Evolutionary conservation across 2,329 filamentous ascomycete species (phyloP).

Genomic region (Clarireedia sp.): DNA sequence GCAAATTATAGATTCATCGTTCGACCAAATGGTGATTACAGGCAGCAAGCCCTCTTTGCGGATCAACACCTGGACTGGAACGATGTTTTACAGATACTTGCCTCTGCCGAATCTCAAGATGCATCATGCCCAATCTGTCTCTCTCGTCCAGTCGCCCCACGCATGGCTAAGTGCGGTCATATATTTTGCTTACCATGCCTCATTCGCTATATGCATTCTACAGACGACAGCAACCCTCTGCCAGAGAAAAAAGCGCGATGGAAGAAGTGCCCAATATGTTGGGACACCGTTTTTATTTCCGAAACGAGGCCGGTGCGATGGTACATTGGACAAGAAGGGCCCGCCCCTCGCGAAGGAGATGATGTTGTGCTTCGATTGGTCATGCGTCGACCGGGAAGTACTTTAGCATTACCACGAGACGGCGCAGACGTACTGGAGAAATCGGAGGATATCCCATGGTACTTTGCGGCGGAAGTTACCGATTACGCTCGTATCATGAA

Average conservation of each 20-base stretch:
- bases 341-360: slow-evolving; percentile 70
- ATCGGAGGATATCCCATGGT: slow-evolving; percentile 82
- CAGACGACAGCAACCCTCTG: slow-evolving; percentile 52
- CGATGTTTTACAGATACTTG: slow-evolving; percentile 83
- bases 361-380: slow-evolving; percentile 87
- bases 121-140: slow-evolving; percentile 92
- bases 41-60: slow-evolving; percentile 72
- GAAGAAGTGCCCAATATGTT: slow-evolving; percentile 96
- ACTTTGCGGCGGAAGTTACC: slow-evolving; percentile 84
- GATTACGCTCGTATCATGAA: slow-evolving; percentile 97
- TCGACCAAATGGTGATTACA: slow-evolving; percentile 71
- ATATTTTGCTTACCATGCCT: slow-evolving; percentile 93
- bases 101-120: slow-evolving; percentile 79
- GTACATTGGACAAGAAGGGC: slow-evolving; percentile 80
- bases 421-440: slow-evolving; percentile 59
- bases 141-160: slow-evolving; percentile 81
- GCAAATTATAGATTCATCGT: slow-evolving; percentile 98
- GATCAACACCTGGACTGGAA: slow-evolving; percentile 89
- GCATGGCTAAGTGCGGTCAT: slow-evolving; percentile 96
- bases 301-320: slow-evolving; percentile 86
- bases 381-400: slow-evolving; percentile 71
- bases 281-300: slow-evolving; percentile 84
- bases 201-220: slow-evolving; percentile 90
- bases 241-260: slow-evolving; percentile 67
- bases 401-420: slow-evolving; percentile 79